Base-by-base conservation (phyloP, 139 green algal species). In the Haematococcus sp. region DNA sequence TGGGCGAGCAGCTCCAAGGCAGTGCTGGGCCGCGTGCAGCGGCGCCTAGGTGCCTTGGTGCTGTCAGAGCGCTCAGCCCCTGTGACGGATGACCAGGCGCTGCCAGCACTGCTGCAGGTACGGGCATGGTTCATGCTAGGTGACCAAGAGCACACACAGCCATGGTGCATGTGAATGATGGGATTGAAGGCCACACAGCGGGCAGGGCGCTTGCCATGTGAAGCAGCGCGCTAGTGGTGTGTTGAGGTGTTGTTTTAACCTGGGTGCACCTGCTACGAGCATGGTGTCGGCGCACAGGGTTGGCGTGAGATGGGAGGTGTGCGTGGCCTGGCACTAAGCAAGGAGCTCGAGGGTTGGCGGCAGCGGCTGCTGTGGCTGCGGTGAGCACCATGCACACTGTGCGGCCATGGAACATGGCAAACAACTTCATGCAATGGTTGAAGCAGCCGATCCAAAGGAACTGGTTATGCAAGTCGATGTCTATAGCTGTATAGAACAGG, bases 41-140 rank as follows among this genome's bases (percentile, higher is more conserved):
- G 33, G 31, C 40, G 80, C 52, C 46, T 92, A 35, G 84, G 87
- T 20, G 55, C 59, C 1, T 68, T 88, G 52, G 76, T 89, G 66
- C 70, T 90, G 33, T 31, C 61, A 30, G 80, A 92, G 78, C 33
- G 69, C 59, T 22, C 67, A 1, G 56, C 64, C 25, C 68, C 73
- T 0, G 35, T 78, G 3, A 76, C 58, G 2, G 82, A 87, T n/a
- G 80, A 78, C 0, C 31, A 65, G 40, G 80, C 82, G 9, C 56
- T 84, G 65, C 76, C 83, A 1, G 80, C 86, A 34, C 71, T 88
- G 64, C 43, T 87, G 25, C 63, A 88, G 76, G 82, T 87, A 52
- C 28, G 67, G 33, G 33, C 2, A 25, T 4, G 31, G 32, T 7
- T 9, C 59, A 43, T 4, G 5, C 4, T 23, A 4, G 20, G 59